Evolutionary conservation across 2,329 filamentous ascomycete species (phyloP).

Genomic region (Pezizomycotina sp.): DNA sequence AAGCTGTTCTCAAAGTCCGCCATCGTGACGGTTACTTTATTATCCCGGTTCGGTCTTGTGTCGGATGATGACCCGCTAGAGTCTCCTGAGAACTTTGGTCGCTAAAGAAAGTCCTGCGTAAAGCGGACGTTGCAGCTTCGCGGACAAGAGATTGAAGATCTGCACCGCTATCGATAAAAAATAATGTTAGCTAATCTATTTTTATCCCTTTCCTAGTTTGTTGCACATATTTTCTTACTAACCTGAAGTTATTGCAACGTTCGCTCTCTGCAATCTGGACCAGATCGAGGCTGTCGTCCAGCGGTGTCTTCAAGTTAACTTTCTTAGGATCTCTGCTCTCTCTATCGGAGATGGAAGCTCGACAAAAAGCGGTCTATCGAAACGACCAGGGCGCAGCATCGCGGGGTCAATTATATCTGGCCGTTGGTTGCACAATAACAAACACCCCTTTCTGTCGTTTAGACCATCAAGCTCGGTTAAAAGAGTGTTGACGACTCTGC

Average conservation of each 20-base stretch:
- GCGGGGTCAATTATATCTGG: constrained; percentile 94
- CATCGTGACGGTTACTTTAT: constrained; percentile 12
- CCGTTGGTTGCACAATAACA: constrained; percentile 85
- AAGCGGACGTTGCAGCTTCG: constrained; percentile 34
- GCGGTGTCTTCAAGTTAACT: constrained; percentile 39
- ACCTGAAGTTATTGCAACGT: constrained; percentile 59
- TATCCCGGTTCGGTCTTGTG: constrained; percentile 2
- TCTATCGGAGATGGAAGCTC: constrained; percentile 66
- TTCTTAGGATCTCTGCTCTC: constrained; percentile 68
- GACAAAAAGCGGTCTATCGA: constrained; percentile 79
- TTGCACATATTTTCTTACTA: constrained; percentile 3
- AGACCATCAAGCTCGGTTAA: constrained; percentile 88
- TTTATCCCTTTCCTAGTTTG: too few relatives aligned
- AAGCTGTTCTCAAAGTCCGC: constrained; percentile 33
- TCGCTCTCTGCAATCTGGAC: constrained; percentile 47
- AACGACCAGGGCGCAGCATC: constrained; percentile 76
- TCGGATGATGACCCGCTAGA: constrained; percentile 31
- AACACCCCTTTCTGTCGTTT: constrained; percentile 64
- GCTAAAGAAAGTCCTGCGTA: constrained; percentile 36
- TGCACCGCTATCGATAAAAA: constrained; percentile 33
- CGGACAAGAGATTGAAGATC: constrained; percentile 44
- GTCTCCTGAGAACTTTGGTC: constrained; percentile 33
- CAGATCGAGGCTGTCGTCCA: constrained; percentile 40
- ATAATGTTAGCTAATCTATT: constrained; percentile 5
- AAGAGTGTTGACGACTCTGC: constrained; percentile 83